Percentiles rank a stretch among this genome's conserved stretches.
phyloP scores from a whole-genome alignment of 139 green algal genomes.

The Coelastrella sp. region DNA sequence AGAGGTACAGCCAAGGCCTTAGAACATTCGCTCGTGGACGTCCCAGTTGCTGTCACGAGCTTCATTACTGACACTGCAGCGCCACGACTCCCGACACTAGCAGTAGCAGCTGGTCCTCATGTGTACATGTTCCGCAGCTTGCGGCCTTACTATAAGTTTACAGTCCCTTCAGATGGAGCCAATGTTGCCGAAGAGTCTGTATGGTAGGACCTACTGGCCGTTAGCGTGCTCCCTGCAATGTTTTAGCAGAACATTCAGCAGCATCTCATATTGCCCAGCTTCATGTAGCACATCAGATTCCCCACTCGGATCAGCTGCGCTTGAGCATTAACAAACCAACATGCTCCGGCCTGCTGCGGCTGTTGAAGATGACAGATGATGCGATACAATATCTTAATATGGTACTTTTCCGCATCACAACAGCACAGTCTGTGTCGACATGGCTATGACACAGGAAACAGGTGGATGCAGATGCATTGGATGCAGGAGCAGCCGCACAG shows the following conservation, averaged over 20 bases:
- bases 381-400: no score
- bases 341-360: no score
- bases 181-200: conserved; percentile 67
- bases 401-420: no score
- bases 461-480: conserved; percentile 6
- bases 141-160: conserved; percentile 82
- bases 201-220: conserved; percentile 59
- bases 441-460: conserved; percentile 42
- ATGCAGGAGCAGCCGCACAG: background rate
- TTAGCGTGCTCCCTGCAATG: no score
- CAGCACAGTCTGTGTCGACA: no score
- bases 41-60: conserved; percentile 61
- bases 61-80: conserved; percentile 57
- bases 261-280: background rate
- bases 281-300: no score
- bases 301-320: no score
- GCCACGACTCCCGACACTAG: conserved; percentile 63
- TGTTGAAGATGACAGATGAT: no score
- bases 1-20: conserved; percentile 69
- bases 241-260: no score
- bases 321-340: no score
- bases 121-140: conserved; percentile 85
- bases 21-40: conserved; percentile 73
- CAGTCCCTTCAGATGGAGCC: conserved; percentile 61
- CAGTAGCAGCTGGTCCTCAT: conserved; percentile 68